These are phyloP conservation scores for Scheffersomyces spartinae DNA, from an alignment of 805 yeast genomes.

Conservation along the genomic window DNA sequence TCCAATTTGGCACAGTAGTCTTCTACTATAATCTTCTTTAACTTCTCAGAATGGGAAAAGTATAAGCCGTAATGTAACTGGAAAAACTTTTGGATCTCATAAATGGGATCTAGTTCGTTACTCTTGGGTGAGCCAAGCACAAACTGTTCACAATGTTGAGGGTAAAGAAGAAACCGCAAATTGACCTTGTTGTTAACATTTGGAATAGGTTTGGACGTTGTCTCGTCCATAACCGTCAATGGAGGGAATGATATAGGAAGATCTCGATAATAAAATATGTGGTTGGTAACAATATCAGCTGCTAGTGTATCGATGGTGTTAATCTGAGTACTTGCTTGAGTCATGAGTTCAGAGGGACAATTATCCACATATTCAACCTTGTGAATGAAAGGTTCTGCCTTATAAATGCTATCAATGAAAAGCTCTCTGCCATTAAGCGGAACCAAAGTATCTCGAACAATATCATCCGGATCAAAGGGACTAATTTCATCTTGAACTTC, in stretches of 20 bases:
- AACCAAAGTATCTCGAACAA: conserved; percentile 18
- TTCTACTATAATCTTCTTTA: conserved; percentile 18
- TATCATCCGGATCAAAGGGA: conserved; percentile 29
- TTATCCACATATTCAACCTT: conserved; percentile 8
- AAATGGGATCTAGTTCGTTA: conserved; percentile 29
- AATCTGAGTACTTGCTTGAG: no score
- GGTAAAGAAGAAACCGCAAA: conserved; percentile 23
- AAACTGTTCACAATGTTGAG: conserved; percentile 27
- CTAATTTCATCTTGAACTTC: conserved; percentile 20
- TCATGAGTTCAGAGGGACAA: no score
- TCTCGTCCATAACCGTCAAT: conserved; percentile 7
- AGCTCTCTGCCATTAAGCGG: conserved; percentile 14
- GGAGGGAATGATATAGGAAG: conserved; percentile 28
- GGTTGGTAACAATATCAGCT: conserved; percentile 15
- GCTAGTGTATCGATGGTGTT: conserved; percentile 21
- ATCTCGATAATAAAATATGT: conserved; percentile 18
- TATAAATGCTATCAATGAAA: conserved; percentile 12
- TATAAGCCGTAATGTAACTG: conserved; percentile 29
- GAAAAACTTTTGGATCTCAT: conserved; percentile 25
- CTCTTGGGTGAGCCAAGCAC: conserved; percentile 28
- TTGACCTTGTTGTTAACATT: conserved; percentile 18
- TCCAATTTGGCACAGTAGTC: conserved; percentile 24
- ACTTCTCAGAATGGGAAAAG: conserved; percentile 23
- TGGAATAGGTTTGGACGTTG: conserved; percentile 4
- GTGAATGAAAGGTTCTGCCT: conserved; percentile 9